Conservation (phyloP, 257 asterid genomes). For the Primulina tabacum region DNA sequence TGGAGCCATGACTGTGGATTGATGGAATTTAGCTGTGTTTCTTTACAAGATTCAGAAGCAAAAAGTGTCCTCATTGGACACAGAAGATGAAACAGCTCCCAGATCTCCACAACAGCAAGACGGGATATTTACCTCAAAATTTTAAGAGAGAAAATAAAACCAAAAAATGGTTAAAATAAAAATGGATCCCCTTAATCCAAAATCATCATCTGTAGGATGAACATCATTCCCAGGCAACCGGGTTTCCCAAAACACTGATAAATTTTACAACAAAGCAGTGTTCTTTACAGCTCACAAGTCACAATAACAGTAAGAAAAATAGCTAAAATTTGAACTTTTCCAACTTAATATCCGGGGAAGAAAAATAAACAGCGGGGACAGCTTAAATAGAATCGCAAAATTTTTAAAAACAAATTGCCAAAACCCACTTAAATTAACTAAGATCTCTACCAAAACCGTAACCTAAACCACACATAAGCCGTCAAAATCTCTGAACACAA, state of each 20-base stretch:
- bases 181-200: conserved; percentile 20
- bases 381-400: conserved; percentile 27
- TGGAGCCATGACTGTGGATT: conserved; percentile 99
- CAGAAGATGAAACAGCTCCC: conserved; percentile 67
- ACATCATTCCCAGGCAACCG: conserved; percentile 24
- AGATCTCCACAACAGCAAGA: conserved; percentile 86
- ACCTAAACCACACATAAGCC: conserved; percentile 45
- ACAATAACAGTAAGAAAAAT: conserved; percentile 7
- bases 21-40: conserved; percentile 58
- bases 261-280: conserved; percentile 4
- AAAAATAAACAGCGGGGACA: conserved; percentile 18
- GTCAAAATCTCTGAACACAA: conserved; percentile 36
- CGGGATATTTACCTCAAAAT: conserved; percentile 26
- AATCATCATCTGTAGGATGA: conserved; percentile 24
- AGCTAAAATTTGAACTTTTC: conserved; percentile 23
- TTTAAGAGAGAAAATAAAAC: conserved; percentile 14
- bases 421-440: conserved; percentile 33
- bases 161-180: background rate
- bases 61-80: conserved; percentile 93
- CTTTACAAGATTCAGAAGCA: conserved; percentile 86
- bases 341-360: conserved; percentile 17
- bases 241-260: conserved; percentile 9
- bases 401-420: background rate
- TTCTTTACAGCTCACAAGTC: conserved; percentile 17
- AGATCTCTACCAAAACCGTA: conserved; percentile 58